Evolutionary conservation across 371 early-diverging fungal genomes (phyloP), one percentile per base, ranked within the genome.

Genomic region (Mortierella sp.): DNA sequence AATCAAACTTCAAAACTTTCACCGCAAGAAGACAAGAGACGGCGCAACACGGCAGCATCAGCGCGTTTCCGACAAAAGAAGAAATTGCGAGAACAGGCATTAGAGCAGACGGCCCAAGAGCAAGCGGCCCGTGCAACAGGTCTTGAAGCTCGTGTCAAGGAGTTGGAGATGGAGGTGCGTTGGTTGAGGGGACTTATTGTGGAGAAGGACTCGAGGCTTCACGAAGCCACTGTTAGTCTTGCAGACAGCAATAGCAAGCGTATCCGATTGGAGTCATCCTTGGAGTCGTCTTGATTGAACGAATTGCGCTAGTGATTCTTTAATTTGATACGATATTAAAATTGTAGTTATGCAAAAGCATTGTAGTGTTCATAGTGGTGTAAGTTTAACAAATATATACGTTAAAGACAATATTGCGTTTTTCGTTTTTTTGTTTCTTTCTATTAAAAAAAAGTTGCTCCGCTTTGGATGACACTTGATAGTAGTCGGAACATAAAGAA

Each of bases 1-100:
- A 57, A 70, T 24, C 4, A 18, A 12, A 54, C 3, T 2, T 30
- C 65, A 37, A 80, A 75, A 65, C 60, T 75, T 20, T 62, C 76
- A 20, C 70, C 72, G 22, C 90, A 90, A 59, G 93, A 92, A 66
- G 97, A 96, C 83, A 97, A 97, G 86, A 89, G 98, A 35, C 86
- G 91, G 32, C 91, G 97, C 18, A 98, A 98, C 88, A 98, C 97
- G 3, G 96, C 93, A 0, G 98, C 98, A 9, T 96, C 96, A 20
- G 97, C 97, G 16, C 89, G 98, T 14, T 98, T 98, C 89, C 89
- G 98, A 3, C 89, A 96, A 62, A 96, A 97, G 89, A 98, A 97
- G 85, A 96, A 96, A 86, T 69, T 89, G 76, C 90, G 94, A 43
- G 97, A 97, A 81, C 93, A 95, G 86, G 93, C 89, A 5, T 86